A percentile compares a stretch with the other conserved stretches of the same genome.
Conservation (phyloP, 1,284 basidiomycete species). For the Moesziomyces antarcticus region DNA sequence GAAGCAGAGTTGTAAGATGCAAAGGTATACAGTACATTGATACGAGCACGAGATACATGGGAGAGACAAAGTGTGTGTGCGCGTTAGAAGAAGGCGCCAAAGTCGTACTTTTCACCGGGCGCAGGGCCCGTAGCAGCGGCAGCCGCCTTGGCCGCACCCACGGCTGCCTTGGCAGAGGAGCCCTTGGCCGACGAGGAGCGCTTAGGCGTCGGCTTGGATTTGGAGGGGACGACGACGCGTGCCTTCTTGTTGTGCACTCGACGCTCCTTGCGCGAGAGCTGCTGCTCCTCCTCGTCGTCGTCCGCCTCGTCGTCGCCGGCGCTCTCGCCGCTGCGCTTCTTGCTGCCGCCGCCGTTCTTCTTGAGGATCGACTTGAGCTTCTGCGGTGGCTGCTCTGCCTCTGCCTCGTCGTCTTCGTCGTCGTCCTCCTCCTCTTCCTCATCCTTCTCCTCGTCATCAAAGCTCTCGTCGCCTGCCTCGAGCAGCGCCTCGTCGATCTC, state of each 20-base stretch:
- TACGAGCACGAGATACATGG: background rate
- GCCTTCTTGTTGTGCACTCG: constrained; percentile 48
- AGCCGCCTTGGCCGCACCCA: constrained; percentile 32
- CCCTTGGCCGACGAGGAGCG: constrained; percentile 15
- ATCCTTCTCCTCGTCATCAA: constrained; percentile 33
- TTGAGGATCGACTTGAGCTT: constrained; percentile 54
- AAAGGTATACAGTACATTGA: constrained; percentile 1
- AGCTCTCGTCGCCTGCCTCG: constrained; percentile 33
- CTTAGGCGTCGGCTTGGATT: constrained; percentile 32
- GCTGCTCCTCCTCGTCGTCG: constrained; percentile 22
- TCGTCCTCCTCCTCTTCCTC: constrained; percentile 40
- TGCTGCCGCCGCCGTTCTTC: constrained; percentile 20
- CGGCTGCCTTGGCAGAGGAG: constrained; percentile 15
- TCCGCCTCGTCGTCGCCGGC: constrained; percentile 14
- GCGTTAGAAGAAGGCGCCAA: constrained; percentile 54
- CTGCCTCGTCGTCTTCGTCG: constrained; percentile 19
- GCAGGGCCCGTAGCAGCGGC: constrained; percentile 45
- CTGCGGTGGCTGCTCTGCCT: constrained; percentile 17
- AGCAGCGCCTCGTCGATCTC: constrained; percentile 49
- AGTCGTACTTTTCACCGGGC: constrained; percentile 60
- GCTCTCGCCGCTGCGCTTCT: constrained; percentile 17
- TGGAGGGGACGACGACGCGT: constrained; percentile 32
- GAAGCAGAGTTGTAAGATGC: background rate
- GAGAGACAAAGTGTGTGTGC: too few relatives aligned
- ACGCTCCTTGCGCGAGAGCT: constrained; percentile 40